These are phyloP conservation scores for Henckelia pumila DNA, from an alignment of 257 asterid species.

Conservation along the genomic window DNA sequence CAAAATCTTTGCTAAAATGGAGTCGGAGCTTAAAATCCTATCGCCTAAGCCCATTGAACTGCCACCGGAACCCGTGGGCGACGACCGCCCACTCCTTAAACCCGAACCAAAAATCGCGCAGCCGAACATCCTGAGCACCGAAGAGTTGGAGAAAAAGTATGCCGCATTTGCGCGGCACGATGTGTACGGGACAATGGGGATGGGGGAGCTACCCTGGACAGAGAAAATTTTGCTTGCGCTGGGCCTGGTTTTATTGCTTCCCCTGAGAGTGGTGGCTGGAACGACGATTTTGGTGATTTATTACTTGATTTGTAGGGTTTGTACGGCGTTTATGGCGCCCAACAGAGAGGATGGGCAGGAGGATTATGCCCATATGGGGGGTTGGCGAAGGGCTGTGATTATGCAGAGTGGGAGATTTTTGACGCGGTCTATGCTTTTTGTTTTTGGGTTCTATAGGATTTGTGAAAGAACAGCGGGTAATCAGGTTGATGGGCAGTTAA, in stretches of 20 bases:
- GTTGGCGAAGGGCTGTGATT: conserved; percentile 81
- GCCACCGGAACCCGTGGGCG: conserved; percentile 30
- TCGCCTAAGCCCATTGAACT: conserved; percentile 33
- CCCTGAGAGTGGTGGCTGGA: conserved; percentile 58
- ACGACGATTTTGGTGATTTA: conserved; percentile 49
- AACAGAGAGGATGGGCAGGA: conserved; percentile 81
- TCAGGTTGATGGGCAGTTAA: conserved; percentile 29
- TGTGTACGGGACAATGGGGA: conserved; percentile 78
- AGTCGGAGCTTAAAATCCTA: conserved; percentile 58
- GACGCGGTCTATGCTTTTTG: conserved; percentile 64
- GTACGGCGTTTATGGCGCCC: conserved; percentile 67
- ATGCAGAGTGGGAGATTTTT: conserved; percentile 59
- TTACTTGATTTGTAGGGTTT: conserved; percentile 71
- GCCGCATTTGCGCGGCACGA: conserved; percentile 74
- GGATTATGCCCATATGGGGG: conserved; percentile 87
- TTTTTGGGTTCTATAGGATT: conserved; percentile 83
- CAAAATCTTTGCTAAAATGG: conserved; percentile 34
- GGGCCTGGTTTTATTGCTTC: conserved; percentile 57
- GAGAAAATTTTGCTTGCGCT: conserved; percentile 61
- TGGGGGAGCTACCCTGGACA: conserved; percentile 54
- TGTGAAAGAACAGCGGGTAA: conserved; percentile 28
- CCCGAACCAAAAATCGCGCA: conserved; percentile 35
- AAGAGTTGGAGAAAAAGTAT: conserved; percentile 69
- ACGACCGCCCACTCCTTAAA: conserved; percentile 69
- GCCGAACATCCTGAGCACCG: conserved; percentile 34